Evolutionary conservation across 257 asterid species (phyloP), one percentile per base, ranked within the genome.

Genomic region (Solanum medicagineum): DNA sequence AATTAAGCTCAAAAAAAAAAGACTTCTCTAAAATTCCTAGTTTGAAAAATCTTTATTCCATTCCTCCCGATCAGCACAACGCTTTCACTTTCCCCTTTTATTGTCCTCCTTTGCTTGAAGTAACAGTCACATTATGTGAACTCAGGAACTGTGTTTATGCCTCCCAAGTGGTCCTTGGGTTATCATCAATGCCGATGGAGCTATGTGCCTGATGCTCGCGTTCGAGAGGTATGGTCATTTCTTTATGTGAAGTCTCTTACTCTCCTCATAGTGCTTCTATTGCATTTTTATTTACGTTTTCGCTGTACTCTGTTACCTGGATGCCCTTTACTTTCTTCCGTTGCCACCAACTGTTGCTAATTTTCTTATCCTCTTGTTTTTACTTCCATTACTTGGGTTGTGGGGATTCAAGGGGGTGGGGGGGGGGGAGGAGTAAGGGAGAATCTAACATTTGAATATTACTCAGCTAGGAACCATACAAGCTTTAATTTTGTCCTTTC

Each of bases 151-250:
- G 90, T 92, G 57, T 96, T 90, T 87, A 95, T 96, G 99, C 99
- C 99, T 49, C 98, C 99, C 55, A 96, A 93, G 87, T 96, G 99
- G 98, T 90, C 99, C 83, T 87, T 96, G 91, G 99, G 99, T 45
- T 96, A 96, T 90, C 99, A 96, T 75, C 99, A 96, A 86, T 96
- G 98, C 87, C 98, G 99, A 71, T 96, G 98, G 98, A 96, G 98
- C 91, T 95, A 95, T 89, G 90, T 65, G 54, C 90, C 98, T 26
- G 98, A 93, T 87, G 88, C 92, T 79, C 92, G 97, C 87, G 98
- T 96, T 92, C 96, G 93, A 81, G 96, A 96, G 98, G 98, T 96
- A 15, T 84, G 85, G 84, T 80, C 75, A 54, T 83, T 85, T 75
- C 10, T 44, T 73, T 20, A 73, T 44, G 81, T 73, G 20, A 73